Conservation (phyloP, 2,329 filamentous ascomycete species). For the Sarocladium kiliense region DNA sequence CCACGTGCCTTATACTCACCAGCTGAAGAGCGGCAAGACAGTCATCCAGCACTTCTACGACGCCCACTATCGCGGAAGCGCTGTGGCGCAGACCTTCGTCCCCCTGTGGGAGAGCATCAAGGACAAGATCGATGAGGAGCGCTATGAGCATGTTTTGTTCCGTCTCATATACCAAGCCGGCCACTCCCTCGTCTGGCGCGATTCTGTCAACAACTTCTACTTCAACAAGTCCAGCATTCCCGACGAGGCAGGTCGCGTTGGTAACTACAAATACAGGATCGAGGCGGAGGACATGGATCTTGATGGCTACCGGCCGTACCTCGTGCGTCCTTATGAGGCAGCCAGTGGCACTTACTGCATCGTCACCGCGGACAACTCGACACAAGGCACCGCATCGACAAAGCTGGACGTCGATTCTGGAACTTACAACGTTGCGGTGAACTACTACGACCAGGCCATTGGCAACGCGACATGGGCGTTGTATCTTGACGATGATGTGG, state of each 20-base stretch:
- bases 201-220: conserved; percentile 62
- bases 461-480: conserved; percentile 53
- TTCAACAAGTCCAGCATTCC: conserved; percentile 54
- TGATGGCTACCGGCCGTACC: conserved; percentile 48
- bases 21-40: conserved; percentile 57
- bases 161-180: conserved; percentile 62
- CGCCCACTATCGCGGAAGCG: conserved; percentile 55
- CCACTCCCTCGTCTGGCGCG: conserved; percentile 66
- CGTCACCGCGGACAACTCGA: conserved; percentile 44
- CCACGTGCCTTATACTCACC: conserved; percentile 63
- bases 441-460: conserved; percentile 60
- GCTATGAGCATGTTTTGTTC: conserved; percentile 54
- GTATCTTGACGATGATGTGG: conserved; percentile 42
- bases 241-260: conserved; percentile 51
- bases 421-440: conserved; percentile 58
- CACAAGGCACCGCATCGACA: conserved; percentile 39
- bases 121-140: conserved; percentile 53
- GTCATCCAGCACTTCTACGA: conserved; percentile 65
- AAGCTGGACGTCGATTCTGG: conserved; percentile 44
- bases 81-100: conserved; percentile 55
- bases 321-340: conserved; percentile 53
- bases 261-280: conserved; percentile 59
- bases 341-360: conserved; percentile 52
- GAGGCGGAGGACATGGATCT: conserved; percentile 64
- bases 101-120: conserved; percentile 47